A percentile compares a stretch with the other conserved stretches of the same genome.
Conservation (phyloP, 1,139 yeast species). For the Yamadazyma epiphylla region DNA sequence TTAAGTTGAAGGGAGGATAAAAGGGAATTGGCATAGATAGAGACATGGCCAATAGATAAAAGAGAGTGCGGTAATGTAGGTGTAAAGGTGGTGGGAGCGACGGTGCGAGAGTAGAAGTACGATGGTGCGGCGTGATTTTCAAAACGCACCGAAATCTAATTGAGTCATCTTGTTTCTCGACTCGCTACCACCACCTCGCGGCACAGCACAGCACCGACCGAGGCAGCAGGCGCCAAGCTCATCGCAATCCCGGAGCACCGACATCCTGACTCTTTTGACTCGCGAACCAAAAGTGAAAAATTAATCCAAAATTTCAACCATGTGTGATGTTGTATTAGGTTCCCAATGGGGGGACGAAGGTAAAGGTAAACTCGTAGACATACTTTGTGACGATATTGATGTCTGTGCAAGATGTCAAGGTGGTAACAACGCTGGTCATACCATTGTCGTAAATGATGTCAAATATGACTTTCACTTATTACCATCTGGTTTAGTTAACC, state of each 20-base stretch:
- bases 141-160: too few relatives aligned
- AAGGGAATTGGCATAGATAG: conserved; percentile 41
- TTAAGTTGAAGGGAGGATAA: conserved; percentile 67
- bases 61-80: conserved; percentile 1
- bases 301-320: conserved; percentile 14
- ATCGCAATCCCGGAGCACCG: background rate
- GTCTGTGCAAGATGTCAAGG: conserved; percentile 99
- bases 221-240: background rate
- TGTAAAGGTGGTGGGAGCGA: background rate
- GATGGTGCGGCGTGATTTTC: too few relatives aligned
- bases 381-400: conserved; percentile 88
- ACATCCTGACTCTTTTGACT: background rate
- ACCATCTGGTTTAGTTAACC: conserved; percentile 94
- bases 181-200: too few relatives aligned
- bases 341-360: conserved; percentile 99
- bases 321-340: conserved; percentile 94
- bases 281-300: background rate
- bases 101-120: background rate
- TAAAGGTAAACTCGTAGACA: conserved; percentile 93
- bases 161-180: too few relatives aligned
- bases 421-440: conserved; percentile 99
- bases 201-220: background rate
- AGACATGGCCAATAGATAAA: too few relatives aligned
- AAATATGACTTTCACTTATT: conserved; percentile 98
- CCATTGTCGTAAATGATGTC: conserved; percentile 83